These are phyloP conservation scores for Eucalyptus cloeziana DNA, from an alignment of 345 rosid genomes.

Conservation along the genomic window DNA sequence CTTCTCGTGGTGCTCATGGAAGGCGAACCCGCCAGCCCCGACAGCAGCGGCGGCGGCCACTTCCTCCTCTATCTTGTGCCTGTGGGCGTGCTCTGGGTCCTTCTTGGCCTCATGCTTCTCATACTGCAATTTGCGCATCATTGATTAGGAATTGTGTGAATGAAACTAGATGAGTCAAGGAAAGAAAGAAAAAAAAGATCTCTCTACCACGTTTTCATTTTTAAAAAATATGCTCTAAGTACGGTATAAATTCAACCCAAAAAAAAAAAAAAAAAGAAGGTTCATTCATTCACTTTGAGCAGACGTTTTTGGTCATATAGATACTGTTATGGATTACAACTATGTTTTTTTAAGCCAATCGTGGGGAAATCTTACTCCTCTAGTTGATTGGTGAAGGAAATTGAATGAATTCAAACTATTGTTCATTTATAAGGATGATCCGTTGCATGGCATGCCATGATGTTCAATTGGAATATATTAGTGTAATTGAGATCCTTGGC, in stretches of 20 bases:
- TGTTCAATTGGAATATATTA: neutral
- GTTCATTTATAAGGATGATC: neutral
- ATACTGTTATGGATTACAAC: neutral
- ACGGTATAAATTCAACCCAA: neutral
- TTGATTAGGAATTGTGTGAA: neutral
- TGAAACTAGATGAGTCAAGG: neutral
- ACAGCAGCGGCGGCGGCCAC: constrained; percentile 30
- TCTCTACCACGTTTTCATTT: neutral
- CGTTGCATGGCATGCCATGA: neutral
- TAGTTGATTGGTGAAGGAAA: neutral
- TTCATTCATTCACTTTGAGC: neutral
- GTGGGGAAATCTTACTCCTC: neutral
- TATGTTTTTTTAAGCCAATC: neutral
- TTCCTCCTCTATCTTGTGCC: constrained; percentile 53
- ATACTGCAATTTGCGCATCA: constrained; percentile 1
- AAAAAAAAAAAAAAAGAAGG: neutral
- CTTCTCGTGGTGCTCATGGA: constrained; percentile 60
- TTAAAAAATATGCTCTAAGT: neutral
- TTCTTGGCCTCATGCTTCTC: constrained; percentile 39
- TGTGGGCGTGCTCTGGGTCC: constrained; percentile 52
- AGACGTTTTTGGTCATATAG: neutral
- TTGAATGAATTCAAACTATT: neutral
- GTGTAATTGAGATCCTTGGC: neutral
- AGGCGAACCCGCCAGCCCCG: constrained; percentile 30
- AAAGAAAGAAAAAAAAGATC: neutral